phyloP scores from a whole-genome alignment of 495 filamentous ascomycete genomes.

The Monascus purpureus region DNA sequence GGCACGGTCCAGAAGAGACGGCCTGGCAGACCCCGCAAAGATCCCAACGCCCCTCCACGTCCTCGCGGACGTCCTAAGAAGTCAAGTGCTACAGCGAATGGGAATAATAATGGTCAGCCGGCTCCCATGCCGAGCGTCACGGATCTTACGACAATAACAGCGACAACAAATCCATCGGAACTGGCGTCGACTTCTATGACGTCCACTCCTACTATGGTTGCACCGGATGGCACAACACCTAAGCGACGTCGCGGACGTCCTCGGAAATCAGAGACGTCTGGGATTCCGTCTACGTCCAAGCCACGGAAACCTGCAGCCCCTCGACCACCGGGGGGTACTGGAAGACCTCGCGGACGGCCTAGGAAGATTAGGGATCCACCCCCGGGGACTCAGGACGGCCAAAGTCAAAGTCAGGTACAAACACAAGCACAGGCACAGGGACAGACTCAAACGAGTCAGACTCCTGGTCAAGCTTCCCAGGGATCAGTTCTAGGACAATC shows the following conservation, averaged over 20 bases:
- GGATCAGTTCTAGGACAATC: no score
- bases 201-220: conserved; percentile 9
- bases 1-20: neutral
- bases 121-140: neutral
- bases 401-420: conserved; percentile 1
- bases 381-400: neutral
- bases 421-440: neutral
- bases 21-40: neutral
- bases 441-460: conserved; percentile 1
- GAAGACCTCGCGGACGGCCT: conserved; percentile 25
- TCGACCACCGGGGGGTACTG: conserved; percentile 10
- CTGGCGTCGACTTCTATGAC: conserved; percentile 5
- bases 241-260: conserved; percentile 28
- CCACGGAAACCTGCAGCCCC: neutral
- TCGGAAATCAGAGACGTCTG: conserved; percentile 22
- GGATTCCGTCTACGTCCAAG: conserved; percentile 7
- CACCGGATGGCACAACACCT: conserved; percentile 19
- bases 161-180: conserved; percentile 4
- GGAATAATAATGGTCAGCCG: neutral
- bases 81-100: conserved; percentile 11
- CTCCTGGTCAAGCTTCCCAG: no score
- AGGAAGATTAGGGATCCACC: conserved; percentile 15
- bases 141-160: neutral
- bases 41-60: conserved; percentile 6
- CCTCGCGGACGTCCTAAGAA: conserved; percentile 18